Percentiles rank a stretch among this genome's conserved stretches.
phyloP scores from a whole-genome alignment of 2,329 filamentous ascomycete genomes.

The Diaporthe helianthi region DNA sequence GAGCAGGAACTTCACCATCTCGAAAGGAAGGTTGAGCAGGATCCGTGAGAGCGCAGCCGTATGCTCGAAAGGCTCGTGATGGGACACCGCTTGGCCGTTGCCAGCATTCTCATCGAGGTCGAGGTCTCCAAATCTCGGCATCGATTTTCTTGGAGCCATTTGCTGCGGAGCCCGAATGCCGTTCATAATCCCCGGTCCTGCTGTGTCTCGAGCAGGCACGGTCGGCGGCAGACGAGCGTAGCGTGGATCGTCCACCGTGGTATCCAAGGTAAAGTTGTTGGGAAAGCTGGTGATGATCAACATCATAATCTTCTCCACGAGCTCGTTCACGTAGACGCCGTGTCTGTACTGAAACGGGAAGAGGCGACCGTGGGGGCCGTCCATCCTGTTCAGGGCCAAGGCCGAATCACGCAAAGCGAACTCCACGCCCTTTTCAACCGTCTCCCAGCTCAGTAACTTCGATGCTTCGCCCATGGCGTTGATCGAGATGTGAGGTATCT shows the following conservation, averaged over 20 bases:
- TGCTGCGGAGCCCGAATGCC: not conserved
- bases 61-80: conserved; percentile 41
- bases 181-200: not conserved
- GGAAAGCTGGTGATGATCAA: conserved; percentile 61
- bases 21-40: conserved; percentile 74
- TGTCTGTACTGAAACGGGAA: conserved; percentile 43
- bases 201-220: not conserved
- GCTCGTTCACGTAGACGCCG: conserved; percentile 50
- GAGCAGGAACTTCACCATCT: conserved; percentile 69
- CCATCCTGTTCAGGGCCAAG: conserved; percentile 31
- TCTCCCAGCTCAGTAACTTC: conserved; percentile 67
- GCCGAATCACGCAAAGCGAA: conserved; percentile 55
- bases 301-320: conserved; percentile 55
- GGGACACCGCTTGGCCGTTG: conserved; percentile 46
- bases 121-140: conserved; percentile 42
- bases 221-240: conserved; percentile 39
- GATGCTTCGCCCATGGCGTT: conserved; percentile 67
- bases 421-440: conserved; percentile 65
- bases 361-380: conserved; percentile 19
- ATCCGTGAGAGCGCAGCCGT: conserved; percentile 68
- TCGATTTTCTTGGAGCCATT: conserved; percentile 34
- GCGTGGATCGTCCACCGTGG: conserved; percentile 42
- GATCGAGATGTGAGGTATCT: conserved; percentile 60
- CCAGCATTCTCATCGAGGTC: conserved; percentile 41
- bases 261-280: conserved; percentile 60